phyloP scores from a whole-genome alignment of 345 rosid genomes.

The Dipteronia dyeriana region DNA sequence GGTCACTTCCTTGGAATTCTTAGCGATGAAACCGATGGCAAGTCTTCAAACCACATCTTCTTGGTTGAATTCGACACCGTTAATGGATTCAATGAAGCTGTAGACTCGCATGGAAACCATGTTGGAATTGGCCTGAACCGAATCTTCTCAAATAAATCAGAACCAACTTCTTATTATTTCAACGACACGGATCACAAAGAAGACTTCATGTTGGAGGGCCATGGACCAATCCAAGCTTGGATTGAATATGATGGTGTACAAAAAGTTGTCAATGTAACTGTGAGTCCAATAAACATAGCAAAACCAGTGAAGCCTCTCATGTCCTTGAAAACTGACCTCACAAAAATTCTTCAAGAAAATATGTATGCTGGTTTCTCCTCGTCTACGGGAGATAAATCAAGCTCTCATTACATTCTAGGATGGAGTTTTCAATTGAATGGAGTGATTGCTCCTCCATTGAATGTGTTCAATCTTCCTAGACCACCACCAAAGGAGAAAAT shows the following conservation, averaged over 20 bases:
- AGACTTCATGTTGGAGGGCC: slow-evolving; percentile 41
- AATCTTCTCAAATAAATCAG: slow-evolving; percentile 25
- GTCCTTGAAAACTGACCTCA: slow-evolving; percentile 12
- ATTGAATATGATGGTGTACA: slow-evolving; percentile 59
- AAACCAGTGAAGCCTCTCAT: slow-evolving; percentile 56
- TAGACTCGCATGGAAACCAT: slow-evolving; percentile 39
- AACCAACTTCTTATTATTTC: slow-evolving; percentile 26
- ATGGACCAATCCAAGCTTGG: slow-evolving; percentile 52
- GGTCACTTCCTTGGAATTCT: slow-evolving; percentile 54
- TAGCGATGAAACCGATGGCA: slow-evolving; percentile 12
- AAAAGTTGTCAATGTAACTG: slow-evolving; percentile 39
- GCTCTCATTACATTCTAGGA: slow-evolving; percentile 75
- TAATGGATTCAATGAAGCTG: slow-evolving; percentile 31
- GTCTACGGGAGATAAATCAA: slow-evolving; percentile 54
- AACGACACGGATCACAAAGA: background rate
- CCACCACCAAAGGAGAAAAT: slow-evolving; percentile 36
- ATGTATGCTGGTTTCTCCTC: slow-evolving; percentile 81
- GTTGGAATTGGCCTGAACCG: slow-evolving; percentile 57
- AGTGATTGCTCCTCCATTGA: slow-evolving; percentile 29
- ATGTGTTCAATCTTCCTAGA: slow-evolving; percentile 44
- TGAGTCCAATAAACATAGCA: slow-evolving; percentile 26
- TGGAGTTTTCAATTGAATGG: slow-evolving; percentile 72
- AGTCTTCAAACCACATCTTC: slow-evolving; percentile 35
- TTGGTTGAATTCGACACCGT: slow-evolving; percentile 67
- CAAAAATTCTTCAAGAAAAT: slow-evolving; percentile 17